A percentile compares a stretch with the other conserved stretches of the same genome.
Conservation (phyloP, 306 rosid species). For the Nissolia schottii region DNA sequence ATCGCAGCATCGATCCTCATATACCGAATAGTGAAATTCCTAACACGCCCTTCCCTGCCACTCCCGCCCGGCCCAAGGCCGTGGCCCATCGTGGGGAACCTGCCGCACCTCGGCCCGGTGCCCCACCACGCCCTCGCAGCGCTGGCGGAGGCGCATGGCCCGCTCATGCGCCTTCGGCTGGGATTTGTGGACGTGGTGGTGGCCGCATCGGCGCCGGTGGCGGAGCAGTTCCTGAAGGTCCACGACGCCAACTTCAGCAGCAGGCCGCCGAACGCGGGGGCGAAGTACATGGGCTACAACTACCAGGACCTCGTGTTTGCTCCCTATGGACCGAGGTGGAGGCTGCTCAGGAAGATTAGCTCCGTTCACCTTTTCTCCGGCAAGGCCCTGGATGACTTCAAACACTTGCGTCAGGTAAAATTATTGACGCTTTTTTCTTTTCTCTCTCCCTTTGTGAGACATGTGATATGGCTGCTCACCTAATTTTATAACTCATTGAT, state of each 20-base stretch:
- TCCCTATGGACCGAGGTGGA: slow-evolving; percentile 80
- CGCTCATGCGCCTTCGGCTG: slow-evolving; percentile 66
- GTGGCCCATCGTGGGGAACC: slow-evolving; percentile 81
- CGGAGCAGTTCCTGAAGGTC: slow-evolving; percentile 59
- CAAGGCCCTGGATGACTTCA: slow-evolving; percentile 69
- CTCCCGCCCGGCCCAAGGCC: slow-evolving; percentile 83
- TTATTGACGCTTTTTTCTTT: neutral
- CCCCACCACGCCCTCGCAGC: slow-evolving; percentile 77
- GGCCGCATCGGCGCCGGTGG: slow-evolving; percentile 71
- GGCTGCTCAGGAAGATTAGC: slow-evolving; percentile 69
- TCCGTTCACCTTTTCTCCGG: slow-evolving; percentile 76
- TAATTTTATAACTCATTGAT: no score
- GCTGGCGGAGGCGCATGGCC: slow-evolving; percentile 56
- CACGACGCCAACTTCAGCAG: slow-evolving; percentile 68
- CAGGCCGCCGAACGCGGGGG: slow-evolving; percentile 83
- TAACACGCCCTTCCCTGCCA: neutral
- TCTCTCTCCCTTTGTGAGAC: neutral
- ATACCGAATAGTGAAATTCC: slow-evolving; percentile 6
- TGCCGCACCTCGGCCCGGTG: slow-evolving; percentile 59
- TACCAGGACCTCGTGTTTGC: slow-evolving; percentile 79
- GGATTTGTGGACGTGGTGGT: slow-evolving; percentile 66
- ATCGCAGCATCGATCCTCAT: slow-evolving; percentile 13
- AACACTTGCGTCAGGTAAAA: slow-evolving; percentile 65
- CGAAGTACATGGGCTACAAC: slow-evolving; percentile 62
- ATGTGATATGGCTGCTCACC: no score